Percentiles rank a stretch among this genome's conserved stretches.
These are phyloP conservation scores for Byssochlamys sp. DNA, from an alignment of 2,329 filamentous ascomycete genomes.

Conservation along the genomic window DNA sequence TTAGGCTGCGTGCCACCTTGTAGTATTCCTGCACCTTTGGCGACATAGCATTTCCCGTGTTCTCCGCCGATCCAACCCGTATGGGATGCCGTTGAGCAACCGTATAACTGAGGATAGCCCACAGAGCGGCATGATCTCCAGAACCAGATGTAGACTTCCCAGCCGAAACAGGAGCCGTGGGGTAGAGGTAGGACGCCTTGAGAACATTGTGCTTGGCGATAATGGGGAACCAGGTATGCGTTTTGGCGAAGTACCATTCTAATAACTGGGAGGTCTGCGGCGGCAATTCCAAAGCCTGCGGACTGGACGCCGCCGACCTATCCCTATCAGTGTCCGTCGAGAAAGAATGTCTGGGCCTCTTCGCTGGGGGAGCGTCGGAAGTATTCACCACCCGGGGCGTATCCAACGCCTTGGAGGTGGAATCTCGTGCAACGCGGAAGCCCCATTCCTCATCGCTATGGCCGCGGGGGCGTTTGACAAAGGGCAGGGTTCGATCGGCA, in stretches of 20 bases:
- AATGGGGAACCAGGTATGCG: constrained; percentile 53
- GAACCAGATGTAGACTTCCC: constrained; percentile 21
- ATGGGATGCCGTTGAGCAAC: constrained; percentile 21
- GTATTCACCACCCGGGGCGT: constrained; percentile 24
- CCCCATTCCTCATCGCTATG: constrained; percentile 21
- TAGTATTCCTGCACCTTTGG: constrained; percentile 28
- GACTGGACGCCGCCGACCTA: constrained; percentile 3
- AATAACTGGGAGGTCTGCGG: constrained; percentile 43
- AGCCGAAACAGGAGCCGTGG: constrained; percentile 30
- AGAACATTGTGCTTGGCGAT: constrained; percentile 49
- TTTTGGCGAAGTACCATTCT: constrained; percentile 50
- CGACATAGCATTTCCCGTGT: constrained; percentile 9
- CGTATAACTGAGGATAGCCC: constrained; percentile 37
- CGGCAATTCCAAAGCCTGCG: constrained; percentile 33
- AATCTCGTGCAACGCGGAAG: constrained; percentile 21
- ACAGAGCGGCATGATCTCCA: constrained; percentile 34
- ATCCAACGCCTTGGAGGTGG: constrained; percentile 17
- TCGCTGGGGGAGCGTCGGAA: constrained; percentile 13
- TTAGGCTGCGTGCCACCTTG: constrained; percentile 24
- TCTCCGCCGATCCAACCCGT: constrained; percentile 1
- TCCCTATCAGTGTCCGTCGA: constrained; percentile 6
- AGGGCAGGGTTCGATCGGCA: constrained; percentile 8
- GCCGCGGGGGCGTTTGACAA: constrained; percentile 27
- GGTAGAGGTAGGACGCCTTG: constrained; percentile 48
- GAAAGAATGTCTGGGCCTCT: constrained; percentile 19